Evolutionary conservation across 1,284 basidiomycete genomes (phyloP).

Genomic region (Macrocybe sp.): DNA sequence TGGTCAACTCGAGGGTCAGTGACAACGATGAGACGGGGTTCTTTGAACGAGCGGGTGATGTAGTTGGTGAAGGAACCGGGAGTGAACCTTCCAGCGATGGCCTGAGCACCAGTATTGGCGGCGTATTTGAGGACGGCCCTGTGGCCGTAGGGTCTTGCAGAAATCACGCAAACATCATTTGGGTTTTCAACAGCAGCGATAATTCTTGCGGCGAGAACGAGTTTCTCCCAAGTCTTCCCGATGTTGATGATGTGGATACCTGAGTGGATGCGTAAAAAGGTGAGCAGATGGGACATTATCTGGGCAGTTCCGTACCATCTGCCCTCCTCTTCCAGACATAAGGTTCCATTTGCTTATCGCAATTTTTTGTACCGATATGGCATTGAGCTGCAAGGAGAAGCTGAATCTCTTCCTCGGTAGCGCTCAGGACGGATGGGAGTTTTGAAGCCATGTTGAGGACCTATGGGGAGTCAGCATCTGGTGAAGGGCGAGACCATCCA

Average conservation of each 20-base stretch:
- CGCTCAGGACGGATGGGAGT: constrained; percentile 88
- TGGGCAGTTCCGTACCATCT: constrained; percentile 66
- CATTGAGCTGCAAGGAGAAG: constrained; percentile 93
- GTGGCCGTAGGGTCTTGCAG: constrained; percentile 97
- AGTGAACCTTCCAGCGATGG: constrained; percentile 98
- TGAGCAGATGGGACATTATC: neutral
- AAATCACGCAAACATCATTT: constrained; percentile 96
- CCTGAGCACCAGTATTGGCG: constrained; percentile 95
- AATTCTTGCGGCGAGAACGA: constrained; percentile 91
- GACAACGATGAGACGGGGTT: constrained; percentile 96
- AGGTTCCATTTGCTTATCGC: constrained; percentile 97
- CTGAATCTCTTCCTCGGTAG: constrained; percentile 97
- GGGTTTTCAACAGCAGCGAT: constrained; percentile 97
- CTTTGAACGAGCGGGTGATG: constrained; percentile 99
- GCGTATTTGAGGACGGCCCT: constrained; percentile 99
- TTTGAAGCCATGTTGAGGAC: constrained; percentile 65
- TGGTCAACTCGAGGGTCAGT: constrained; percentile 99
- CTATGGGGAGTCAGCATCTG: constrained; percentile 20
- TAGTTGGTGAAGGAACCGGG: constrained; percentile 99
- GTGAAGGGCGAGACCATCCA: constrained; percentile 28
- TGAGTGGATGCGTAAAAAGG: constrained; percentile 24
- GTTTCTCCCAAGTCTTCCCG: constrained; percentile 99
- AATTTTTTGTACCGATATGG: constrained; percentile 98
- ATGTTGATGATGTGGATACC: constrained; percentile 97
- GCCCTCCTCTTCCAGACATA: constrained; percentile 97